Base-by-base conservation (phyloP, 2,329 filamentous ascomycete genomes). In the Coniella vitis region DNA sequence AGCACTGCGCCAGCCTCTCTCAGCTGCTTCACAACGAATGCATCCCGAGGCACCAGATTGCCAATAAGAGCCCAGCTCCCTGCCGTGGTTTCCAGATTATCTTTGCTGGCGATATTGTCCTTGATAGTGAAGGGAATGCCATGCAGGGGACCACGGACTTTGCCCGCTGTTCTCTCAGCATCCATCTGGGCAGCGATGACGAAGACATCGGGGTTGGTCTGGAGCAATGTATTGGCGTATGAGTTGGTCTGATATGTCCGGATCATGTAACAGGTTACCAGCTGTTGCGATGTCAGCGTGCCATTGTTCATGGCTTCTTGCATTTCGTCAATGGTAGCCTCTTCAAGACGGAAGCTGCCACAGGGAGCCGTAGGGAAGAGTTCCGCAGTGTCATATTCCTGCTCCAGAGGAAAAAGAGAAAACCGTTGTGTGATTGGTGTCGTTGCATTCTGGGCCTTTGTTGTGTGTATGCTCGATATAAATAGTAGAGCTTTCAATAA, bases 121-220 rank as follows among this genome's bases (percentile, higher is more conserved):
- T 90, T 90, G 55, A 88, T 77, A 2, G 84, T 70, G 61, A 86
- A 86, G 0, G 86, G 86, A 38, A 90, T 86, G 3, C 86, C 86
- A 61, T 90, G 86, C 1, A 90, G 71, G 1, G 79, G 79, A 1
- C 84, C 76, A n/a, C 82, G 75, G 9, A 81, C 62, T 35, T 67
- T 69, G 20, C 81, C 81, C 1, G 65, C 58, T 12, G 61, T 59
- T 16, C 85, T 74, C 63, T 89, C 84, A 0, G 59, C 61, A 57
- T 90, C 86, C 25, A 81, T 68, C 13, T 69, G 59, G 4, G 66
- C 65, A 3, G 86, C 86, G 48, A 88, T 86, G 19, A 62, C 59
- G 31, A 84, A 66, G 9, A 73, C 74, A 60, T 89, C 84, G 0
- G 85, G 84, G 60, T 89, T 89, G 34, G 81, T 57, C 57, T 89